Percentiles rank a stretch among this genome's conserved stretches.
Conservation (phyloP, 331 rosid genomes). For the Cucumis variabilis region DNA sequence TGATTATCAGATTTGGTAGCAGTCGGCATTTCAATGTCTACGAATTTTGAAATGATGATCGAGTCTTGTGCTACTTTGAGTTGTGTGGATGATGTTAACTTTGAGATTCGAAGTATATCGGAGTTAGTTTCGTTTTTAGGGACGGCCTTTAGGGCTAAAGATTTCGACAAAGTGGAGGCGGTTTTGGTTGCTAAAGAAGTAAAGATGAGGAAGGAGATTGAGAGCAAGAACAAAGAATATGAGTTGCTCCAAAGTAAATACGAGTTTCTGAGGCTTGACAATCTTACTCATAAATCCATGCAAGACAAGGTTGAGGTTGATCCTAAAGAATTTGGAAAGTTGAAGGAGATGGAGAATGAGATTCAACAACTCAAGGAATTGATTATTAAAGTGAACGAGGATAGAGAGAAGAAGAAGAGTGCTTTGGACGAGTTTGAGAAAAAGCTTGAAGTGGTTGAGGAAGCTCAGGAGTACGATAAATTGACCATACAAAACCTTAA, state of each 20-base stretch:
- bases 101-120: conserved; percentile 31
- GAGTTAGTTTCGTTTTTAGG: conserved; percentile 44
- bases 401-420: conserved; percentile 21
- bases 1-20: not conserved
- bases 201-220: conserved; percentile 14
- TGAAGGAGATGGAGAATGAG: conserved; percentile 6
- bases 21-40: not conserved
- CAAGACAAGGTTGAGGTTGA: not conserved
- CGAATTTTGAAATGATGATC: not conserved
- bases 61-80: not conserved
- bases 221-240: conserved; percentile 11
- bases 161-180: conserved; percentile 43
- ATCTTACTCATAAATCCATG: conserved; percentile 18
- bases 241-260: not conserved
- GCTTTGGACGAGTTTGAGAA: conserved; percentile 26
- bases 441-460: conserved; percentile 36
- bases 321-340: not conserved
- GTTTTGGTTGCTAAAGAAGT: conserved; percentile 41
- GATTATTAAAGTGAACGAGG: not conserved
- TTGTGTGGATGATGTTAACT: not conserved
- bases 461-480: not conserved
- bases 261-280: conserved; percentile 23
- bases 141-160: not conserved
- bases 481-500: conserved; percentile 1
- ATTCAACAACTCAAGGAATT: not conserved